phyloP scores from a whole-genome alignment of 83 land plant genomes.

The Picea abies region DNA sequence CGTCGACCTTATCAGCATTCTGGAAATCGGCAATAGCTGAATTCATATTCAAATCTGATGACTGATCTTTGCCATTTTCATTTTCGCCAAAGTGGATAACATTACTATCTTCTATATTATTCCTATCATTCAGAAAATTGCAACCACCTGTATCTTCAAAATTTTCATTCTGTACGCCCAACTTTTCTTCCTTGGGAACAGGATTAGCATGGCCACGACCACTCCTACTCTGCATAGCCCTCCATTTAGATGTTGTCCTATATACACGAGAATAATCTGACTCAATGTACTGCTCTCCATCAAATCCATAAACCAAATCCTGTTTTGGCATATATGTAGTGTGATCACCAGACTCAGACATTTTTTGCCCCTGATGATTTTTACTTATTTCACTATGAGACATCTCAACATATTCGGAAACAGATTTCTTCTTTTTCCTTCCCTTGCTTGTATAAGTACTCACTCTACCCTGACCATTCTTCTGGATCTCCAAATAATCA shows the following conservation, averaged over 20 bases:
- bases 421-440: not conserved
- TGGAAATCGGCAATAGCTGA: not conserved
- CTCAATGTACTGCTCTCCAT: conserved; percentile 27
- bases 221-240: conserved; percentile 28
- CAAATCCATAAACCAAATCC: conserved; percentile 18
- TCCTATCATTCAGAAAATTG: not conserved
- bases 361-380: not conserved
- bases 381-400: not conserved
- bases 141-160: not conserved
- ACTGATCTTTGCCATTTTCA: not conserved
- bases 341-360: not conserved
- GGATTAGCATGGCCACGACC: not conserved
- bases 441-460: conserved; percentile 24
- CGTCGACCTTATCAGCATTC: not conserved
- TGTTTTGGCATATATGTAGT: not conserved
- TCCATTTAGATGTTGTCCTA: conserved; percentile 43
- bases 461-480: conserved; percentile 20
- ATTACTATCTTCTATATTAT: not conserved
- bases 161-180: not conserved
- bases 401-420: conserved; percentile 8
- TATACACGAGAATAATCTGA: conserved; percentile 44
- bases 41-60: conserved; percentile 1
- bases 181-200: not conserved
- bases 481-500: not conserved
- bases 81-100: not conserved